These are phyloP conservation scores for Fusarium secorum DNA, from an alignment of 2,329 filamentous ascomycete species.

Conservation along the genomic window DNA sequence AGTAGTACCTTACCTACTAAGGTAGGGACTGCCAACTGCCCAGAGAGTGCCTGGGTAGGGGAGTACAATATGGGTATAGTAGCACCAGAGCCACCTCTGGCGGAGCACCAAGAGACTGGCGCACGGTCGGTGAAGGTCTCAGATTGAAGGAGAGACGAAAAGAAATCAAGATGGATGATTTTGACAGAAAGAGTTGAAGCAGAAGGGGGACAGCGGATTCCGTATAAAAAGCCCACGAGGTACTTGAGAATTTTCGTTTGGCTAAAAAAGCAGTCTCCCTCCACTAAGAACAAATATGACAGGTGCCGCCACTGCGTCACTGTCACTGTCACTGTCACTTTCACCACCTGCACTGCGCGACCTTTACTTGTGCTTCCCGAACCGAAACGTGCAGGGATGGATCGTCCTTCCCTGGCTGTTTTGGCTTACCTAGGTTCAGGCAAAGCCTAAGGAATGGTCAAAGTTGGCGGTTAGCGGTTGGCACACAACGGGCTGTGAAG, in stretches of 20 bases:
- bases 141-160: neutral
- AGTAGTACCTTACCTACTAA: neutral
- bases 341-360: neutral
- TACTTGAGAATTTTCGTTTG: neutral
- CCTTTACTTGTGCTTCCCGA: slow-evolving; percentile 5
- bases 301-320: slow-evolving; percentile 11
- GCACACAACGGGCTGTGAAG: slow-evolving; percentile 13
- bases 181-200: neutral
- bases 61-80: slow-evolving; percentile 2
- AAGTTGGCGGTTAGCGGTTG: slow-evolving; percentile 10
- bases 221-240: neutral
- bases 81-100: slow-evolving; percentile 28
- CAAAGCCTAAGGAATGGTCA: slow-evolving; percentile 2
- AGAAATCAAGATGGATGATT: neutral
- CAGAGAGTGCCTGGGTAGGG: neutral
- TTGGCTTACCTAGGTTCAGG: slow-evolving; percentile 5
- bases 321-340: neutral
- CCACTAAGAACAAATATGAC: neutral
- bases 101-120: slow-evolving; percentile 21
- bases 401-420: slow-evolving; percentile 16
- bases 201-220: neutral
- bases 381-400: slow-evolving; percentile 29
- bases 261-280: neutral
- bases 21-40: neutral
- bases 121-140: neutral